These are phyloP conservation scores for Zelonia costaricensis DNA, from an alignment of 208 protist genomes.

Conservation along the genomic window DNA sequence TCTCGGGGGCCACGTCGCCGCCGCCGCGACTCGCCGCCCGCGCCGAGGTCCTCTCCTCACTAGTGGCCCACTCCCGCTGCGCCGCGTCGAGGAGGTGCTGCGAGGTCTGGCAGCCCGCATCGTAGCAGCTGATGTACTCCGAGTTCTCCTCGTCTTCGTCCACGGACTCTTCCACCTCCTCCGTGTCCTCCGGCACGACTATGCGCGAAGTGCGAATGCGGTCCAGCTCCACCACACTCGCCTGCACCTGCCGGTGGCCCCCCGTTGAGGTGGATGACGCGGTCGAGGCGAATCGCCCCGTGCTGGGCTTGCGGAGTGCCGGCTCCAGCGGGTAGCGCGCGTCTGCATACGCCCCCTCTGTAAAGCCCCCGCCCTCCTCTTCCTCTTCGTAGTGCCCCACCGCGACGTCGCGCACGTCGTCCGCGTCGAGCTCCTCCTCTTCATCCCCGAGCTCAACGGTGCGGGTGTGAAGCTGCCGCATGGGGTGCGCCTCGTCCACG, in stretches of 20 bases:
- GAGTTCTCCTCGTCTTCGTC: not conserved
- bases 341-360: too few species aligned
- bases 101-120: conserved; percentile 30
- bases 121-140: conserved; percentile 29
- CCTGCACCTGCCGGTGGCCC: not conserved
- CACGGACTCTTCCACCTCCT: not conserved
- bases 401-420: not conserved
- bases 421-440: not conserved
- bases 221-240: not conserved
- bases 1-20: not conserved
- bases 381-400: not conserved
- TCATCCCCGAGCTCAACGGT: not conserved
- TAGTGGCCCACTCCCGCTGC: not conserved
- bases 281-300: too few species aligned
- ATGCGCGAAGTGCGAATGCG: not conserved
- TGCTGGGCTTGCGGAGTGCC: too few species aligned
- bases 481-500: not conserved
- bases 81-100: conserved; percentile 5
- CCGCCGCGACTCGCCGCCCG: not conserved
- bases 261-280: too few species aligned
- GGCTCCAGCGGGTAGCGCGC: too few species aligned
- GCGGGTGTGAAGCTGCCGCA: not conserved
- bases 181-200: not conserved
- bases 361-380: too few species aligned
- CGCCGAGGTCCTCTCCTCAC: not conserved